Evolutionary conservation across 805 yeast genomes (phyloP), one percentile per base, ranked within the genome.

Genomic region (Candida manassasensis): DNA sequence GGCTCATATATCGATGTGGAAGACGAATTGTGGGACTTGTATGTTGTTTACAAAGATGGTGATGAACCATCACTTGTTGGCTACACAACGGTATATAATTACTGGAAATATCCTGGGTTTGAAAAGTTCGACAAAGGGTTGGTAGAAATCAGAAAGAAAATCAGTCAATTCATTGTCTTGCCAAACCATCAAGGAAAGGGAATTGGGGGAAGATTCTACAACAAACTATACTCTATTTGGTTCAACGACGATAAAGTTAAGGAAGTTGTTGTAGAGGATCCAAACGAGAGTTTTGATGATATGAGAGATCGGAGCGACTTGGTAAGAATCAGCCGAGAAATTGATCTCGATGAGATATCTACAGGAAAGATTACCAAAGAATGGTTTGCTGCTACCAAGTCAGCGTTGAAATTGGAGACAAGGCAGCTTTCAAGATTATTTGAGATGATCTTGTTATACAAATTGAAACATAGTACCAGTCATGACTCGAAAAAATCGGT

Each of bases 221-320:
- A 67, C 8, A 41, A 69, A 0, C 57, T 93, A 6, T 68, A 74
- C 37, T 62, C 69, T 2, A 42, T 55, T 29, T 87, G 95, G 84
- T 46, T 67, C 3, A 44, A 50, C 0, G 83, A 84, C 43, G 49
- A 54, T 0, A 40, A 50, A 2, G 76, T 88, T 16, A 59, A 63
- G 21, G 95, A 89, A 48, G 71, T 93, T 26, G 86, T 90, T 0
- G 87, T 93, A 3, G 97, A 93, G 55, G 98, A 93, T 55, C 97
- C 97, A 3, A 84, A 83, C 51, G 96, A 88, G 53, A 77, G 78
- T 22, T 90, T 93, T 60, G 98, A 93, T 52, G 94, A 85, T 51
- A 64, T 93, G 45, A 71, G 98, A 39, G 97, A 93, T 53, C 66
- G 90, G 21, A 73, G 79, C 43, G 97, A 93, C 51, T 64, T 87